Base-by-base conservation (phyloP, 345 rosid genomes). In the Corchorus capsularis region DNA sequence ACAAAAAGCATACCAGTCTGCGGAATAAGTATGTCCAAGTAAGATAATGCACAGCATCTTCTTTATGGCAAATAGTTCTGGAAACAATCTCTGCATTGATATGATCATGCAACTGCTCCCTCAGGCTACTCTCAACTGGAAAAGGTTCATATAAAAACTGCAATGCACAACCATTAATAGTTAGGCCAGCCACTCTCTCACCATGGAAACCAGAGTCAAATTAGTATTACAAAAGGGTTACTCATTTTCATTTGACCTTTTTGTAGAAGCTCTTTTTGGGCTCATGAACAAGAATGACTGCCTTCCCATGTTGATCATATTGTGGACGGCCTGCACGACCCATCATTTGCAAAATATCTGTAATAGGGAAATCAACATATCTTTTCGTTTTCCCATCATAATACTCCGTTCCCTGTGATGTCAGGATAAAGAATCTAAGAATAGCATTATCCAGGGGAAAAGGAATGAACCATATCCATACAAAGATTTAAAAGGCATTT, bases 291-390 rank as follows among this genome's bases (percentile, higher is more conserved):
- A 95, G 98, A 82, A 95, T 92, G 75, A 95, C 99, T 63, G 98
- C 99, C 88, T 95, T 95, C 74, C 99, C 99, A 82, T 95, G 93
- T 80, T 95, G 98, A 83, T 95, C 98, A 81, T 86, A 95, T 63
- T 95, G 99, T n/a, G 99, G 99, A 47, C 99, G 95, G 52, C 99
- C 99, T 27, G 99, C 99, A 85, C 99, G 99, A 53, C 99, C 99
- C 99, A 95, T 95, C 99, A 95, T 95, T 89, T 95, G 99, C 89
- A 95, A 83, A 75, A 95, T 95, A 83, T 95, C 99, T 32, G 99
- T 95, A 85, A 93, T 94, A 4, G 99, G 99, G 54, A 87, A 93
- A 82, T 93, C 98, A 12, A 92, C 97, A 83, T 95, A 95, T 90
- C 98, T 89, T 85, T 93, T 95, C 78, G 98, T 57, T 90, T 95